Percentiles rank a stretch among this genome's conserved stretches.
phyloP scores from a whole-genome alignment of 176 grass and related monocot genomes.

The Calamus simplicifolius region DNA sequence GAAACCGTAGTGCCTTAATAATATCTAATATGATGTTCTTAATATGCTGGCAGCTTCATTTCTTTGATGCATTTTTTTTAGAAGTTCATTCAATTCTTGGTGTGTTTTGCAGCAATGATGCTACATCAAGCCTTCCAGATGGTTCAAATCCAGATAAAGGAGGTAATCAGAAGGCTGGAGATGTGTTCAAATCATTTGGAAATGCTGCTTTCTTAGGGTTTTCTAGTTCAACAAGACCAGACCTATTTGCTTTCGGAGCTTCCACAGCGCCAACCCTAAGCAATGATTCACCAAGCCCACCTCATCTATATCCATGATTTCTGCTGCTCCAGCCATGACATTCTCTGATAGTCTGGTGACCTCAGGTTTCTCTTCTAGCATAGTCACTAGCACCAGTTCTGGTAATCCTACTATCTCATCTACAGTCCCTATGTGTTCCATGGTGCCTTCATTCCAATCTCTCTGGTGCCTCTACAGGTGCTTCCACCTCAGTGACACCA shows the following conservation, averaged over 20 bases:
- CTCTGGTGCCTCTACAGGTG: not conserved
- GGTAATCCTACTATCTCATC: not conserved
- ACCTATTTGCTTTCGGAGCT: not conserved
- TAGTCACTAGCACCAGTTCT: not conserved
- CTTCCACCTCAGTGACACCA: not conserved
- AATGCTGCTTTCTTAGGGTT: not conserved
- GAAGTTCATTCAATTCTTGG: not conserved
- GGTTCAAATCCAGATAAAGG: conserved; percentile 9
- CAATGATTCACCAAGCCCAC: not conserved
- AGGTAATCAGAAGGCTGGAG: not conserved
- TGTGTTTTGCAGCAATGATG: not conserved
- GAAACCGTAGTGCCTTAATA: too few species aligned
- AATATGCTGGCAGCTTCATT: too few species aligned
- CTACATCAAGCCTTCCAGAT: not conserved
- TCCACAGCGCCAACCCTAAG: not conserved
- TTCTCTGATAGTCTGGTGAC: not conserved
- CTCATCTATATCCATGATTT: not conserved
- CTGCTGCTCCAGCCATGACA: not conserved
- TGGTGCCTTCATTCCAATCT: not conserved
- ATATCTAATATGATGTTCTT: too few species aligned
- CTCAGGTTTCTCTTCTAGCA: not conserved
- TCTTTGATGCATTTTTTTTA: too few species aligned
- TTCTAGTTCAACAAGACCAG: not conserved
- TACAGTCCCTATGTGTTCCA: not conserved
- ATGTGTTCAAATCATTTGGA: conserved; percentile 2